These are phyloP conservation scores for Salix caprea DNA, from an alignment of 345 rosid genomes.

Conservation along the genomic window DNA sequence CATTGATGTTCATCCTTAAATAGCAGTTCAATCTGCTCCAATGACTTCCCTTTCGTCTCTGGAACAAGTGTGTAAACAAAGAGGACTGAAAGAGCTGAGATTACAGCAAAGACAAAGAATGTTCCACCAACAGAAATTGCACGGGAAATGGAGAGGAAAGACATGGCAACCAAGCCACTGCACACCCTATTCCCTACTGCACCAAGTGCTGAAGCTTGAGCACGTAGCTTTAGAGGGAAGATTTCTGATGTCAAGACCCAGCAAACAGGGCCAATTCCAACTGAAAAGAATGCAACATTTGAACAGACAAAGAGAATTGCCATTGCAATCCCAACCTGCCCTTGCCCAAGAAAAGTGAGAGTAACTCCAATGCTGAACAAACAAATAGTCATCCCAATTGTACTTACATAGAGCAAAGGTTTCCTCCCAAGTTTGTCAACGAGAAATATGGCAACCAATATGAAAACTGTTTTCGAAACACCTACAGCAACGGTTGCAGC, in stretches of 20 bases:
- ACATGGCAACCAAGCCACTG: conserved; percentile 77
- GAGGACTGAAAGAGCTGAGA: conserved; percentile 58
- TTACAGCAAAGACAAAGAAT: conserved; percentile 49
- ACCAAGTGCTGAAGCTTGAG: conserved; percentile 77
- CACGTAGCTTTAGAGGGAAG: conserved; percentile 67
- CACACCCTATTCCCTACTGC: conserved; percentile 71
- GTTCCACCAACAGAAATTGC: conserved; percentile 64
- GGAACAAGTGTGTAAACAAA: conserved; percentile 63
- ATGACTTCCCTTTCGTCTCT: conserved; percentile 72
- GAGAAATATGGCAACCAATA: conserved; percentile 60
- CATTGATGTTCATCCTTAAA: conserved; percentile 39
- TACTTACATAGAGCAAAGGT: conserved; percentile 75
- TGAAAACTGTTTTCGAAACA: conserved; percentile 56
- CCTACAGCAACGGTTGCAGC: conserved; percentile 80
- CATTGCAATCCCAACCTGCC: conserved; percentile 38
- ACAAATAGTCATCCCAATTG: conserved; percentile 77
- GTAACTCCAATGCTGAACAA: conserved; percentile 52
- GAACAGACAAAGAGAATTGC: conserved; percentile 61
- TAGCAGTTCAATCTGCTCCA: conserved; percentile 68
- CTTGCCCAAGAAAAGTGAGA: conserved; percentile 49
- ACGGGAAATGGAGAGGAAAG: conserved; percentile 61
- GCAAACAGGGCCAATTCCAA: conserved; percentile 77
- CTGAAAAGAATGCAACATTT: conserved; percentile 75
- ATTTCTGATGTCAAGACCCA: conserved; percentile 85
- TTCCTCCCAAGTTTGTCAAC: conserved; percentile 68